These are phyloP conservation scores for Hyaloperonospora arabidopsidis DNA, from an alignment of 352 stramenopile species.

Conservation along the genomic window DNA sequence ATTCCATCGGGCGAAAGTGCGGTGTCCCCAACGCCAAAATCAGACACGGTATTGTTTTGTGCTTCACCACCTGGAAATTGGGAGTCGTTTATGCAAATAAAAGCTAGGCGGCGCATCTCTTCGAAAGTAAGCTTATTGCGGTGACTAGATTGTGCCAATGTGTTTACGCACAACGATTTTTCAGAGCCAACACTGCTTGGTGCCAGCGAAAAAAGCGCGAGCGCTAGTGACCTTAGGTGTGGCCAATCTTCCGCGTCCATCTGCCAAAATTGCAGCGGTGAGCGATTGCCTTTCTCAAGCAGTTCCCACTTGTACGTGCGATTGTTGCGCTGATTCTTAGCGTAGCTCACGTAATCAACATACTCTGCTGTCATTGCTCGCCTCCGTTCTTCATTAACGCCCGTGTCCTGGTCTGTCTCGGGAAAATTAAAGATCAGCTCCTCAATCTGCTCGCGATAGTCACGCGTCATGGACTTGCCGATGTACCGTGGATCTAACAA, in stretches of 20 bases:
- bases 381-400: constrained; percentile 60
- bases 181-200: constrained; percentile 67
- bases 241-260: constrained; percentile 71
- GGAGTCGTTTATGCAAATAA: constrained; percentile 78
- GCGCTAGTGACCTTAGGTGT: constrained; percentile 60
- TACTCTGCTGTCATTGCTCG: constrained; percentile 66
- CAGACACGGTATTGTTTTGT: constrained; percentile 49
- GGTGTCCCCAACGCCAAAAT: constrained; percentile 64
- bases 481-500: constrained; percentile 74
- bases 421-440: constrained; percentile 78
- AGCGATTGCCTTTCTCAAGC: constrained; percentile 71
- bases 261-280: constrained; percentile 76
- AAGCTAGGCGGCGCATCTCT: constrained; percentile 64
- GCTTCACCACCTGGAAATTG: constrained; percentile 52
- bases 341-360: constrained; percentile 72
- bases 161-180: constrained; percentile 61
- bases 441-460: constrained; percentile 80
- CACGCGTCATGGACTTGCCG: constrained; percentile 73
- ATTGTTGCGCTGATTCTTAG: constrained; percentile 74
- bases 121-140: constrained; percentile 71
- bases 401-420: constrained; percentile 55
- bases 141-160: constrained; percentile 51
- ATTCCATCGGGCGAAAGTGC: constrained; percentile 66
- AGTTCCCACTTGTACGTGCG: constrained; percentile 82
- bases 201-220: constrained; percentile 71